Evolutionary conservation across 2,329 filamentous ascomycete genomes (phyloP).

Genomic region (Elsinoe perseae): DNA sequence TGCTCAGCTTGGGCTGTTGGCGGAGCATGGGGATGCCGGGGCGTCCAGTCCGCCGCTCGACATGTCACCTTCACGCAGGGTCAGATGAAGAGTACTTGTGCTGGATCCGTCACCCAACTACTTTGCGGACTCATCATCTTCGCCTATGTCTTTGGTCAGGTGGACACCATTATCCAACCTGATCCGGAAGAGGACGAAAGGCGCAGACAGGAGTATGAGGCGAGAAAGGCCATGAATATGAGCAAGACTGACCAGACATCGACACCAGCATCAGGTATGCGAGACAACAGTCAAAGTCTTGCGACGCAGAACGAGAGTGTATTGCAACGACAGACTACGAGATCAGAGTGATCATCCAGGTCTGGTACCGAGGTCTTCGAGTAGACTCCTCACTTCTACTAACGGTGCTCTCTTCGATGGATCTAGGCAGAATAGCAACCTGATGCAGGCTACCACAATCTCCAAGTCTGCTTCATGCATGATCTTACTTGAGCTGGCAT

Average conservation of each 20-base stretch:
- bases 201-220: no score
- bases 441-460: not conserved
- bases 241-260: no score
- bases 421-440: not conserved
- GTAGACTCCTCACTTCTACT: not conserved
- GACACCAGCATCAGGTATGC: no score
- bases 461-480: not conserved
- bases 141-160: not conserved
- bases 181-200: no score
- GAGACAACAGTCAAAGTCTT: no score
- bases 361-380: not conserved
- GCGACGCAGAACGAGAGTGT: no score
- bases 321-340: no score
- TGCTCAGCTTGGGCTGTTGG: not conserved
- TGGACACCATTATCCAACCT: no score
- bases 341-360: not conserved
- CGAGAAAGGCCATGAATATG: no score
- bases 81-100: not conserved
- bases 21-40: not conserved
- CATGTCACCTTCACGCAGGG: not conserved
- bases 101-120: not conserved
- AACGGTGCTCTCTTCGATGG: not conserved
- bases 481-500: not conserved
- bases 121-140: not conserved
- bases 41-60: conserved; percentile 31